Evolutionary conservation across 805 yeast species (phyloP), one percentile per base, ranked within the genome.

Genomic region (Lachancea sp.): DNA sequence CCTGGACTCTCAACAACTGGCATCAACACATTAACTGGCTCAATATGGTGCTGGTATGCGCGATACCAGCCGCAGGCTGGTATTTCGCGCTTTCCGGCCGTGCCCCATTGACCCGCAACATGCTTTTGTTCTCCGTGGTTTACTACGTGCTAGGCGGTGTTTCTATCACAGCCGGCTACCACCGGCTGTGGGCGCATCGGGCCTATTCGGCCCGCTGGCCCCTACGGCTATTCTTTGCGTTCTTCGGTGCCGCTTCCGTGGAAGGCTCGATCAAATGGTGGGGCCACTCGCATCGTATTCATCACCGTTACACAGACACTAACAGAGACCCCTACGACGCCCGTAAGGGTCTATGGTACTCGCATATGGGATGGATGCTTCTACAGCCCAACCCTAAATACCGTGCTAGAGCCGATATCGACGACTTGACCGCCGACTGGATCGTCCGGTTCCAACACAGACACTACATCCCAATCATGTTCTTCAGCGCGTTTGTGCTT

Each of bases 211-310:
- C 84, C 13, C 73, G 70, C 48, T 62, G 72, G 59, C 81, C 86
- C 13, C 70, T 82, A 36, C 75, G 79, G 53, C 58, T 82, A 36
- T 77, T 82, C 54, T 83, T 68, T 59, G 95, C 91, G 5, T 64
- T 82, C 22, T 85, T 85, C 57, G 95, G 95, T 51, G 87, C 91
- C 29, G 85, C 89, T 36, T 79, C 89, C 45, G 80, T 85, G 40
- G 89, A 85, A 65, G 95, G 95, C 53, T 83, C 91, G 35, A 80
- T 85, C 64, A 85, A 85, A 66, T 85, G 93, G 93, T 85, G 95
- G 95, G 78, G 83, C 39, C 93, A 85, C 63, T 75, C 84, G 42
- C 95, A 85, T 68, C 77, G 95, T 75, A 74, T 85, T 46, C 95
- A 85, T 65, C 95, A 85, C 69, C 75, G 95, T 70, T 85, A 83